Evolutionary conservation across 495 filamentous ascomycete species (phyloP).

Genomic region (Penicillium diatomitis): DNA sequence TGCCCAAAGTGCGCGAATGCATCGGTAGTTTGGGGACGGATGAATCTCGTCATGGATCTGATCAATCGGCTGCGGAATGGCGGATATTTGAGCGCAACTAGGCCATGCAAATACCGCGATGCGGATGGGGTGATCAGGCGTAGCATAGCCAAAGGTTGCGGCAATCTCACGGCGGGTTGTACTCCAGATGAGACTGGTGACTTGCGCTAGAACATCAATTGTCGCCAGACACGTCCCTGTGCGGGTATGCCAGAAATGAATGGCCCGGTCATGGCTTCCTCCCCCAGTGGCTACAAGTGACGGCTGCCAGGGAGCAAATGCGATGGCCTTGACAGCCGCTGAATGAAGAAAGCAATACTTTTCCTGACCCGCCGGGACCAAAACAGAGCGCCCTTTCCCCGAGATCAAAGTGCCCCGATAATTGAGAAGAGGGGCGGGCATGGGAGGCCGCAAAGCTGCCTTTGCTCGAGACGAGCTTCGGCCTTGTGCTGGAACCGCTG

Average conservation of each 20-base stretch:
- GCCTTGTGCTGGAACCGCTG: neutral
- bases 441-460: conserved; percentile 7
- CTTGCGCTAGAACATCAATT: conserved; percentile 87
- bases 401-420: conserved; percentile 22
- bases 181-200: conserved; percentile 89
- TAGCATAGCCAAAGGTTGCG: conserved; percentile 92
- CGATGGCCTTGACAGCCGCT: conserved; percentile 92
- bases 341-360: conserved; percentile 69
- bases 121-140: conserved; percentile 82
- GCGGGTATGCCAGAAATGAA: conserved; percentile 88
- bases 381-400: conserved; percentile 19
- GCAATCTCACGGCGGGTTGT: conserved; percentile 76
- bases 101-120: conserved; percentile 97
- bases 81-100: conserved; percentile 77
- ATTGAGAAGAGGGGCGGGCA: conserved; percentile 17
- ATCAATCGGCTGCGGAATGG: conserved; percentile 80
- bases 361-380: conserved; percentile 43
- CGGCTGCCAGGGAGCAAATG: conserved; percentile 92
- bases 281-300: conserved; percentile 86
- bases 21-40: conserved; percentile 16
- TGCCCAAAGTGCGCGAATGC: conserved; percentile 38
- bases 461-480: too few relatives aligned
- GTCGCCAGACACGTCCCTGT: conserved; percentile 81
- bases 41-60: conserved; percentile 65
- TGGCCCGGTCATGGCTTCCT: conserved; percentile 86